A percentile compares a stretch with the other conserved stretches of the same genome.
phyloP scores from a whole-genome alignment of 1,139 yeast species.

The Trichomonascaceae sp. region DNA sequence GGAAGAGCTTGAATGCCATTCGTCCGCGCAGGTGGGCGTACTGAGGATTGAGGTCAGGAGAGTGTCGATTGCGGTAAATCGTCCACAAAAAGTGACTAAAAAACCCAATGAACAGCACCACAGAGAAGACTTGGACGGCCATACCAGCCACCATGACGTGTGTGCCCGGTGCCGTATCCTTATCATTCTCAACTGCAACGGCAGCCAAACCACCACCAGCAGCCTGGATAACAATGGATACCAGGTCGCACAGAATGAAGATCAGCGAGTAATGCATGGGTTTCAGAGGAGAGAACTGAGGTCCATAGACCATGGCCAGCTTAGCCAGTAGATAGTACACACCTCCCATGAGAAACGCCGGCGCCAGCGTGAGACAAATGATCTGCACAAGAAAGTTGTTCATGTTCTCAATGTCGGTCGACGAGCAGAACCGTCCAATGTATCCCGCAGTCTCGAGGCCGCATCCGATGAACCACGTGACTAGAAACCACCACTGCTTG shows the following conservation, averaged over 20 bases:
- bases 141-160: slow-evolving; percentile 76
- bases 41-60: slow-evolving; percentile 26
- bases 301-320: slow-evolving; percentile 56
- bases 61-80: slow-evolving; percentile 22
- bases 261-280: slow-evolving; percentile 69
- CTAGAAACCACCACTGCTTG: slow-evolving; percentile 64
- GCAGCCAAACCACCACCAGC: slow-evolving; percentile 61
- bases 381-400: slow-evolving; percentile 51
- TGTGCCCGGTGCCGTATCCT: slow-evolving; percentile 40
- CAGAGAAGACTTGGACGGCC: slow-evolving; percentile 62
- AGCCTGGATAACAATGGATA: slow-evolving; percentile 65
- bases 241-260: slow-evolving; percentile 52
- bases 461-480: slow-evolving; percentile 46
- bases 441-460: slow-evolving; percentile 62
- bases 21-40: slow-evolving; percentile 31
- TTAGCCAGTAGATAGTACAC: slow-evolving; percentile 68
- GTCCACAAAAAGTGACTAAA: slow-evolving; percentile 42
- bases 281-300: slow-evolving; percentile 42
- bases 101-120: slow-evolving; percentile 47
- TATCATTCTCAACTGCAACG: slow-evolving; percentile 22
- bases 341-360: slow-evolving; percentile 85
- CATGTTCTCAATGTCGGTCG: slow-evolving; percentile 27
- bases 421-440: slow-evolving; percentile 42
- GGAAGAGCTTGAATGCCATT: slow-evolving; percentile 25
- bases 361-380: slow-evolving; percentile 63